Conservation (phyloP, 345 rosid species). For the Litchi chinensis region DNA sequence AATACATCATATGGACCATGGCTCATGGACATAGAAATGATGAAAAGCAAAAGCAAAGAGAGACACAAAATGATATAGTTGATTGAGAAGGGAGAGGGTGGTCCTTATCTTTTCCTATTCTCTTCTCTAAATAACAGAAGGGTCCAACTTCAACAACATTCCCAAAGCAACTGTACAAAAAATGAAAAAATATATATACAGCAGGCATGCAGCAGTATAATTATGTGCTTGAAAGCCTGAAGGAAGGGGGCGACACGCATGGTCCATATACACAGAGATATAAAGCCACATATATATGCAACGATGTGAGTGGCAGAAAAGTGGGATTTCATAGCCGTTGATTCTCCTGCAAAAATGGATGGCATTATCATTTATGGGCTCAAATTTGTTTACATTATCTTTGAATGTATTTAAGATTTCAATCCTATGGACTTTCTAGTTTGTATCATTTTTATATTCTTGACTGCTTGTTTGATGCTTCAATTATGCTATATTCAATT, state of each 20-base stretch:
- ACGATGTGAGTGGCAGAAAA: constrained; percentile 12
- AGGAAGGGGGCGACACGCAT: background rate
- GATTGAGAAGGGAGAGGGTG: background rate
- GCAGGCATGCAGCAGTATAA: too few species aligned
- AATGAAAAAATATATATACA: too few species aligned
- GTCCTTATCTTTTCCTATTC: background rate
- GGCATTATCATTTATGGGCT: background rate
- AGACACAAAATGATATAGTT: constrained; percentile 14
- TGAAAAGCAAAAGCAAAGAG: background rate
- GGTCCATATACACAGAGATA: background rate
- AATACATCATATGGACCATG: background rate
- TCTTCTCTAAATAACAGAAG: background rate
- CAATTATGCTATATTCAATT: too few species aligned
- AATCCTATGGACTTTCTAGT: background rate
- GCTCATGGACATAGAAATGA: constrained; percentile 19
- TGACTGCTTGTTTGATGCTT: too few species aligned
- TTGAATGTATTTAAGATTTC: background rate
- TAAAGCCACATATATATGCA: background rate
- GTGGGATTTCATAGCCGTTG: background rate
- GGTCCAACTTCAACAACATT: background rate
- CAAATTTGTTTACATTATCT: background rate
- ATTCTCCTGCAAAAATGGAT: constrained; percentile 2
- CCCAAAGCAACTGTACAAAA: background rate
- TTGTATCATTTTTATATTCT: too few species aligned
- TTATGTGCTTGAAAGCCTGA: background rate